Base-by-base conservation (phyloP, 306 rosid genomes). In the Citrullus amarus region DNA sequence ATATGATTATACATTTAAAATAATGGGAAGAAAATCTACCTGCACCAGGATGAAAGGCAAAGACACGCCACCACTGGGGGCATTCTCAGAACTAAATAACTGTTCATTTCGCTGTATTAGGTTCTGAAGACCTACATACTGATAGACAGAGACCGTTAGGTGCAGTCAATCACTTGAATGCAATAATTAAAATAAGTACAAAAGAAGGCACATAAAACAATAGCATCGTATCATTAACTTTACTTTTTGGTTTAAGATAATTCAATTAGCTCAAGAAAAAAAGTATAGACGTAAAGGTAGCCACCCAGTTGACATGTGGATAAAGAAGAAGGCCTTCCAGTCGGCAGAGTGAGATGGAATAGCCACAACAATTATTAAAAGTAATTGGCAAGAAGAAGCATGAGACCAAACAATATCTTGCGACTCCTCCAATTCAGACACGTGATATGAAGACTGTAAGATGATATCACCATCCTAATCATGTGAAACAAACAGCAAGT, bases 41-140 rank as follows among this genome's bases (percentile, higher is more conserved):
- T 95, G 97, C 74, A 95, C 98, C 77, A 95, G 85, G 87, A 95
- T 92, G 84, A 95, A 95, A 70, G 98, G 98, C 73, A 95, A 89
- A 75, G 97, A 88, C 81, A 95, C 98, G 68, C 98, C 98, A 59
- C 97, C 98, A 30, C 86, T 89, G 68, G 97, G 98, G 54, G 93
- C 88, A 87, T 92, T 88, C 81, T 88, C 98, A 78, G 95, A 87
- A 80, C 91, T 85, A 87, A 81, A 92, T 82, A 92, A 84, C 80
- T 95, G 97, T 76, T 88, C 96, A 80, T 95, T 95, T 68, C 98
- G 88, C 81, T 91, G 95, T 82, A 91, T 85, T 83, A 95, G 93
- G 81, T 89, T 89, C 81, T 95, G 96, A 83, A 95, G 95, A 73
- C 98, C 98, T 86, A 92, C 82, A 28, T 82, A 87, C 98, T 81